phyloP scores from a whole-genome alignment of 805 yeast genomes.

The Wickerhamiella alocasiicola region DNA sequence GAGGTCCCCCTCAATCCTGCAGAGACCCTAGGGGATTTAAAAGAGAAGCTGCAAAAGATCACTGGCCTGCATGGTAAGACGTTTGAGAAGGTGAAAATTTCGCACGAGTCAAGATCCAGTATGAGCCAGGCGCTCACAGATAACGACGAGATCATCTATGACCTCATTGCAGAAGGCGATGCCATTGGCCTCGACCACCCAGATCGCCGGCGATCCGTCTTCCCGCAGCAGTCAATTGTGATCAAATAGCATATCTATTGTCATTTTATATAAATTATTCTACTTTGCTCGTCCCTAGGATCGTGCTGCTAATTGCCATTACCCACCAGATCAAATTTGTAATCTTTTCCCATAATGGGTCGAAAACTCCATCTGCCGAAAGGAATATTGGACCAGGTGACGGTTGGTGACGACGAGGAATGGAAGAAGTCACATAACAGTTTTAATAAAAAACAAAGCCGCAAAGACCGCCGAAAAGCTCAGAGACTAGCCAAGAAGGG shows the following conservation, averaged over 20 bases:
- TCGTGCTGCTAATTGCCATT: background rate
- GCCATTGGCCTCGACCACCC: constrained; percentile 77
- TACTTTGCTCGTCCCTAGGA: background rate
- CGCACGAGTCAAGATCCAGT: background rate
- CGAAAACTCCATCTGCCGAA: constrained; percentile 16
- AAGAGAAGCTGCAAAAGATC: constrained; percentile 49
- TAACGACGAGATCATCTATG: constrained; percentile 43
- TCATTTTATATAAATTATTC: background rate
- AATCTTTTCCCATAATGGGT: constrained; percentile 9
- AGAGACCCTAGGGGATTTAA: constrained; percentile 53
- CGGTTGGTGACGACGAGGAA: constrained; percentile 12
- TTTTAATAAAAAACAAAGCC: constrained; percentile 12
- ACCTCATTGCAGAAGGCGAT: constrained; percentile 38
- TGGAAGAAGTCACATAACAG: constrained; percentile 20
- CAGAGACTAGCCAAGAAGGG: constrained; percentile 6
- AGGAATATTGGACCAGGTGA: constrained; percentile 14
- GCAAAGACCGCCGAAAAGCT: constrained; percentile 13
- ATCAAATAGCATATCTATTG: constrained; percentile 14
- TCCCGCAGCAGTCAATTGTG: constrained; percentile 18
- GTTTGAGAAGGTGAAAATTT: constrained; percentile 47
- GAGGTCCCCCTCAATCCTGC: constrained; percentile 43
- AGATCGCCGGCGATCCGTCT: constrained; percentile 36
- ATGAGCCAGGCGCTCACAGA: constrained; percentile 31
- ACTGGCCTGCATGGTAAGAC: constrained; percentile 72
- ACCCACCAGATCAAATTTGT: background rate